Evolutionary conservation across 2,329 filamentous ascomycete genomes (phyloP), one percentile per base, ranked within the genome.

Genomic region (Alternaria angustiovoidea): DNA sequence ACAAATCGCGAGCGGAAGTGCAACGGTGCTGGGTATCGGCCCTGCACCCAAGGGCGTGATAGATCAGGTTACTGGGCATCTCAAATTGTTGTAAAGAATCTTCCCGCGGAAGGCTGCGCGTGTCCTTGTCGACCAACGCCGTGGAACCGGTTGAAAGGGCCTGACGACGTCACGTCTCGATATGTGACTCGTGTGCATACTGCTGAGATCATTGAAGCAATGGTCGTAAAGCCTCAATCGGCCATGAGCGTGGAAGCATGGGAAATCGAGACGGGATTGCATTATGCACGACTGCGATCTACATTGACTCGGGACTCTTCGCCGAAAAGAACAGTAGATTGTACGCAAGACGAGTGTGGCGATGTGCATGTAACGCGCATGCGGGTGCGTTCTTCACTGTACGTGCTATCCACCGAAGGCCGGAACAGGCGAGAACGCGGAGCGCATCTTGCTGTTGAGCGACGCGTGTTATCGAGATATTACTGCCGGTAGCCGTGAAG

Each of bases 1-100:
- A 46, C 95, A 99, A 86, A 98, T 99, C 79, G 94, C 93, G 53
- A 89, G 91, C 43, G 94, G 95, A 18, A 97, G 93, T 78, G 86
- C 92, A 78, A 99, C 95, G 0, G 95, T 99, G 42, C 82, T 99
- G 52, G 95, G 95, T 1, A 88, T 85, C 59, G 83, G 81, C 34
- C 81, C 88, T 59, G 94, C 90, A 26, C 94, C 94, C 0, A 94
- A 91, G 84, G 94, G 91, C 71, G 82, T 94, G 57, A 89, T 99
- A 51, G 93, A 99, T 77, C 82, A 90, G 78, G 88, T 99, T 63
- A 97, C 94, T 5, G 92, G 93, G 1, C 84, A 89, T 61, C 81
- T 97, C 80, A 97, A 95, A 85, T 79, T 97, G 74, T 79, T 97
- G 73, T 97, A 70, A 52, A 51, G 14, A n/a, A 3, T 5, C 30